Conservation (phyloP, 352 stramenopile genomes). For the Pythium apleroticum region DNA sequence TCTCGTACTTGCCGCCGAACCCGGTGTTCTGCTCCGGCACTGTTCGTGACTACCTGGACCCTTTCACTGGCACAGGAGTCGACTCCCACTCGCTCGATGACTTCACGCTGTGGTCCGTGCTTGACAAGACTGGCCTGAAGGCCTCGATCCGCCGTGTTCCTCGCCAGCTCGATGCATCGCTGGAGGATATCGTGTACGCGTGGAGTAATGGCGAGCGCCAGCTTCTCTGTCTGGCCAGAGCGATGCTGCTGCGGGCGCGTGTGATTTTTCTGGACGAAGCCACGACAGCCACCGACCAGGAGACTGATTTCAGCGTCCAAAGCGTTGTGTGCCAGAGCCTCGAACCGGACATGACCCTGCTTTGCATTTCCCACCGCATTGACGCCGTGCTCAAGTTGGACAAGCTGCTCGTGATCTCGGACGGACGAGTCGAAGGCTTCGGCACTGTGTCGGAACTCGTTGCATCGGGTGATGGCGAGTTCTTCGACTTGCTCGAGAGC, state of each 20-base stretch:
- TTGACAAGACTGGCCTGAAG: conserved; percentile 70
- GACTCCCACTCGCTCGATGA: conserved; percentile 40
- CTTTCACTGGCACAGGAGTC: conserved; percentile 38
- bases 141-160: conserved; percentile 34
- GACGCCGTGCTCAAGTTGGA: conserved; percentile 94
- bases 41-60: conserved; percentile 87
- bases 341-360: conserved; percentile 86
- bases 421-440: conserved; percentile 61
- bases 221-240: conserved; percentile 92
- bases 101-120: conserved; percentile 64
- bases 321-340: conserved; percentile 79
- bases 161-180: conserved; percentile 29
- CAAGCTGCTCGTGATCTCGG: conserved; percentile 86
- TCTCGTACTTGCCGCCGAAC: conserved; percentile 48
- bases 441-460: conserved; percentile 27
- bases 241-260: conserved; percentile 79
- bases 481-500: conserved; percentile 32
- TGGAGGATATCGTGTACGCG: conserved; percentile 84
- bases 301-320: conserved; percentile 71
- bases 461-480: conserved; percentile 23
- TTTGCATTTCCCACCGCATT: conserved; percentile 94
- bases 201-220: conserved; percentile 93
- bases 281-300: conserved; percentile 77
- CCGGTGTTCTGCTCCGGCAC: conserved; percentile 89
- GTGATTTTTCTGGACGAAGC: conserved; percentile 97